Evolutionary conservation across 495 filamentous ascomycete species (phyloP).

Genomic region (Rhizodiscina lignyota): DNA sequence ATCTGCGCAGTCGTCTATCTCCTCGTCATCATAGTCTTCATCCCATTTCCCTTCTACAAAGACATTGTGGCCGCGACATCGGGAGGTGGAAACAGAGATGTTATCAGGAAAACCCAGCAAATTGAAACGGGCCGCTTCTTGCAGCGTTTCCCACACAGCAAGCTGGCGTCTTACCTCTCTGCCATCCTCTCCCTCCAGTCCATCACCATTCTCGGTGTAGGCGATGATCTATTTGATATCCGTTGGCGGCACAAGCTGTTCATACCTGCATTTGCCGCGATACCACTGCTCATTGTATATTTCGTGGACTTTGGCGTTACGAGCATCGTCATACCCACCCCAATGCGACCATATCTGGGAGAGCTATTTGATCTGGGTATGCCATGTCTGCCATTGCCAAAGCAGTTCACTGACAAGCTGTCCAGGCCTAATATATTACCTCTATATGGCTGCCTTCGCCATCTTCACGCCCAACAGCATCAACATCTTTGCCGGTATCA

Average conservation of each 20-base stretch:
- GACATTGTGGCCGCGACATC: slow-evolving; percentile 94
- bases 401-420: slow-evolving; percentile 6
- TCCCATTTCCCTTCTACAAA: slow-evolving; percentile 94
- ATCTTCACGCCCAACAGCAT: slow-evolving; percentile 98
- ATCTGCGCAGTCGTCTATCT: slow-evolving; percentile 88
- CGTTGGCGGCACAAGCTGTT: slow-evolving; percentile 97
- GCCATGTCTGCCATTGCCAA: slow-evolving; percentile 2
- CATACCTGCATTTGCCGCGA: slow-evolving; percentile 85
- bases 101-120: slow-evolving; percentile 38
- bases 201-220: slow-evolving; percentile 78
- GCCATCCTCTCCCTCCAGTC: slow-evolving; percentile 82
- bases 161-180: slow-evolving; percentile 89
- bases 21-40: slow-evolving; percentile 70
- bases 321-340: slow-evolving; percentile 74
- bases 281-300: slow-evolving; percentile 92
- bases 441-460: slow-evolving; percentile 85
- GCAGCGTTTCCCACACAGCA: slow-evolving; percentile 86
- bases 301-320: slow-evolving; percentile 97
- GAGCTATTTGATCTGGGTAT: slow-evolving; percentile 61
- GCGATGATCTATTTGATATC: slow-evolving; percentile 95
- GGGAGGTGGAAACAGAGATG: slow-evolving; percentile 81
- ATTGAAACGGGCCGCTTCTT: slow-evolving; percentile 64
- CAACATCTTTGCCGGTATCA: slow-evolving; percentile 96
- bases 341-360: slow-evolving; percentile 68
- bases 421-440: slow-evolving; percentile 65